Evolutionary conservation across 495 filamentous ascomycete species (phyloP), one percentile per base, ranked within the genome.

Genomic region (Podospora comata): DNA sequence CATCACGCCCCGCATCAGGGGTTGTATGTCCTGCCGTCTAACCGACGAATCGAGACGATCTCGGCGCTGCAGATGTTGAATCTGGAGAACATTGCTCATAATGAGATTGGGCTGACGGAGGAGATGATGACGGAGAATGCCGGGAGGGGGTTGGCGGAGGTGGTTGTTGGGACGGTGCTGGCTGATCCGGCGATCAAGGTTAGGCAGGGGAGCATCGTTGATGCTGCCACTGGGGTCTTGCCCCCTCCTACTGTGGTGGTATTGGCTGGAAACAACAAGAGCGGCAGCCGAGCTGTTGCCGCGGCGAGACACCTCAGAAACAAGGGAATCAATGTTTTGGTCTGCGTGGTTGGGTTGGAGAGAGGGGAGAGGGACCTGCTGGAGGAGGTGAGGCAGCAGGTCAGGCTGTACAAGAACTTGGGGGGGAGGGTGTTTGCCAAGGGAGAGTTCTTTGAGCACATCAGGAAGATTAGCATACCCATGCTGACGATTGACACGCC

Each of bases 81-180:
- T 68, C 85, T 97, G 27, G 95, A 99, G 78, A 92, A 93, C 70
- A 88, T 94, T 64, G 92, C 93, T 0, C 87, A 91, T 55, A 85
- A 88, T 27, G 92, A 97, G 68, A 87, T 95, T 68, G 92, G 92
- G 4, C 81, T 99, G 57, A 90, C 90, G 0, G 91, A 94, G 74
- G 91, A 95, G 62, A 89, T 97, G 73, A 90, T 97, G 78, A 89
- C 92, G 0, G 95, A 97, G 74, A 97, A 94, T 75, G 91, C 93
- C 0, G 94, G 91, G 11, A 87, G 94, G 20, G 90, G 92, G 58
- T 92, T 99, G 71, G 92, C 92, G 1, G 89, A 96, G 74, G 89
- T 92, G 30, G 90, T 90, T 3, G 85, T 96, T 67, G 82, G 79
- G 13, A 85, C 86, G 7, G 39, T 48, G 39, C 80, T 91, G 19